Conservation (phyloP, 2,329 filamentous ascomycete genomes). For the Epichloe sp. region DNA sequence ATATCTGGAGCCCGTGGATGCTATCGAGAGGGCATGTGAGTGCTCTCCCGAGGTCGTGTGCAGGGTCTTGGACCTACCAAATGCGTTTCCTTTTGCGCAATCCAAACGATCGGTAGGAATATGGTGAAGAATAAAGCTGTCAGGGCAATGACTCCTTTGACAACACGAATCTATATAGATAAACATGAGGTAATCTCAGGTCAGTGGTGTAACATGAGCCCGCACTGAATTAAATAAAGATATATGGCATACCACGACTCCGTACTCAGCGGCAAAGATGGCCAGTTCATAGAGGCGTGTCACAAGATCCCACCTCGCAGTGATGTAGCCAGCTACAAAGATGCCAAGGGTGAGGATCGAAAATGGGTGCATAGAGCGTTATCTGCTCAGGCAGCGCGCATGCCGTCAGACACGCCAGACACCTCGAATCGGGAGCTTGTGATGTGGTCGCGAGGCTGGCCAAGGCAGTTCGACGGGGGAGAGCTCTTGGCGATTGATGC, state of each 20-base stretch:
- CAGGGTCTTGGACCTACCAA: slow-evolving; percentile 43
- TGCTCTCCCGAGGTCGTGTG: neutral
- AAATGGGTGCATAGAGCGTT: slow-evolving; percentile 86
- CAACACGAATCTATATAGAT: slow-evolving; percentile 55
- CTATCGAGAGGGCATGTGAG: slow-evolving; percentile 28
- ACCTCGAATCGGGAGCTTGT: neutral
- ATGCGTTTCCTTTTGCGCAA: slow-evolving; percentile 68
- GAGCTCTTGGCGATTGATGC: neutral
- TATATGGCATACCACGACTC: slow-evolving; percentile 59
- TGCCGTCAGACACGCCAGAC: slow-evolving; percentile 20
- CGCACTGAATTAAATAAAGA: neutral
- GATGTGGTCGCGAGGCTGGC: slow-evolving; percentile 2
- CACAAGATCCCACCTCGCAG: slow-evolving; percentile 96
- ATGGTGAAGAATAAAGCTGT: slow-evolving; percentile 76
- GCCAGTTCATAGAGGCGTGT: slow-evolving; percentile 93
- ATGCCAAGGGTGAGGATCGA: slow-evolving; percentile 91
- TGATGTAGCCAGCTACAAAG: slow-evolving; percentile 99
- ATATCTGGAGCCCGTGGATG: slow-evolving; percentile 68
- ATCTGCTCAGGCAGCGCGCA: slow-evolving; percentile 29
- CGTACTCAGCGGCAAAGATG: slow-evolving; percentile 97
- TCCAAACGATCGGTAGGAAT: slow-evolving; percentile 68
- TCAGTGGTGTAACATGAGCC: neutral
- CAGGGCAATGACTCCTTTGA: slow-evolving; percentile 72
- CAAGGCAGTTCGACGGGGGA: neutral
- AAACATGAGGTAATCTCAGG: neutral